Conservation (phyloP, 768 basidiomycete genomes). For the Lactifluus echinatus region DNA sequence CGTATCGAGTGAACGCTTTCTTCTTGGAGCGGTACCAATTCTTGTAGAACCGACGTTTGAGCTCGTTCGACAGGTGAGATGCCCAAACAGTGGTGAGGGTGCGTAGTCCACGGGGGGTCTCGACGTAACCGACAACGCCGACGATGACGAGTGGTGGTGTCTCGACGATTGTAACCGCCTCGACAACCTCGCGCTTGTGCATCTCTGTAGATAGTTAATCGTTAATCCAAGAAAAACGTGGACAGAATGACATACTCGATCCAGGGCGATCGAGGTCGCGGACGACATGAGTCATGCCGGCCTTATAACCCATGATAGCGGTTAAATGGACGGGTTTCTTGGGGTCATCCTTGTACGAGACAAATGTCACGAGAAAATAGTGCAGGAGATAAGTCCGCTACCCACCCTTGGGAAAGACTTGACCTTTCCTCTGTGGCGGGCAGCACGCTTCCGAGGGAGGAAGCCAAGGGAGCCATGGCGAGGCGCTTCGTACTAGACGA, state of each 20-base stretch:
- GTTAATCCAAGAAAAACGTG: background rate
- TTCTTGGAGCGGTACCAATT: slow-evolving; percentile 99
- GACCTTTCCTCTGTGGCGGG: slow-evolving; percentile 97
- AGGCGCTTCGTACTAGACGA: slow-evolving; percentile 86
- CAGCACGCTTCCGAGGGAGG: slow-evolving; percentile 92
- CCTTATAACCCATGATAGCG: slow-evolving; percentile 98
- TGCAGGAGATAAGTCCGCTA: background rate
- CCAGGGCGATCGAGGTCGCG: slow-evolving; percentile 99
- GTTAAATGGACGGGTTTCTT: slow-evolving; percentile 99
- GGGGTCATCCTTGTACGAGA: slow-evolving; percentile 77
- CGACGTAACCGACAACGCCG: slow-evolving; percentile 98
- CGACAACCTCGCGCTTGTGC: slow-evolving; percentile 99
- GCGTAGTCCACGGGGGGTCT: slow-evolving; percentile 98
- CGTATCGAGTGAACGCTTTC: slow-evolving; percentile 99
- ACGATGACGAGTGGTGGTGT: slow-evolving; percentile 95
- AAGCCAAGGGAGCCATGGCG: slow-evolving; percentile 97
- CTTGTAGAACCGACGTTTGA: slow-evolving; percentile 99
- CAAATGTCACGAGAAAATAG: background rate
- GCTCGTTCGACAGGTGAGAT: slow-evolving; percentile 92
- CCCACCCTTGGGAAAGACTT: slow-evolving; percentile 98
- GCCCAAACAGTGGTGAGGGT: slow-evolving; percentile 99
- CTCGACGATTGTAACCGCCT: slow-evolving; percentile 93
- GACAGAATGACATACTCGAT: slow-evolving; percentile 65
- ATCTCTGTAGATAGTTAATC: slow-evolving; percentile 56
- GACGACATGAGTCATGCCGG: slow-evolving; percentile 99